Evolutionary conservation across 1,284 basidiomycete genomes (phyloP), one percentile per base, ranked within the genome.

Genomic region (Moesziomyces parantarcticus): DNA sequence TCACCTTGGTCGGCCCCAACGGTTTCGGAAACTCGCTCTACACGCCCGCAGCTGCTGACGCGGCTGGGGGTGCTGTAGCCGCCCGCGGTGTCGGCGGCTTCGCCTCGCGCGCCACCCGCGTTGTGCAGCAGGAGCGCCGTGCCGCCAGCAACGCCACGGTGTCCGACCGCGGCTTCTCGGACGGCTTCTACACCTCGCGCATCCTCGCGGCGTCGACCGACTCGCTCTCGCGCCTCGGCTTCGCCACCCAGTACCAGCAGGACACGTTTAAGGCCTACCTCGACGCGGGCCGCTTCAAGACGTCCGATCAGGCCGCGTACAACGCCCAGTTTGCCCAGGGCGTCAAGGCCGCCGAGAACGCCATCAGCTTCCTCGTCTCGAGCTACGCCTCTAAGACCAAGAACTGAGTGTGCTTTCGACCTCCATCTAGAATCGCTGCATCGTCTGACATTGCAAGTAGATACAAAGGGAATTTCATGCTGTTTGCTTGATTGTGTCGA

Each of bases 181-280:
- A 91, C 72, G 91, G 91, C 1, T 89, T 88, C 77, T 82, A 86
- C 18, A 88, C 89, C 0, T 89, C 89, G 5, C 87, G 87, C 77
- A 86, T 87, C 16, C 91, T 92, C 78, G 89, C 89, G 3, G 51
- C 77, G 8, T 59, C 61, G 7, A 81, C 85, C 26, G 84, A 87
- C 54, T 85, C 85, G 34, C 85, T 86, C 74, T 90, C 89, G 25
- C 88, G 87, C 71, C 86, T 92, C 0, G 90, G 90, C 3, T 92
- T 91, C 81, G 83, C 83, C 11, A 87, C 86, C 10, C 90, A 92
- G 77, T 91, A 88, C 79, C 87, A 90, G 25, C 62, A 47, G 23
- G 89, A 91, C 70, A 74, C 79, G 22, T 80, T 72, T 66, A 34
- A 74, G 29, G 41, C 71, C 13, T 66, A 74, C 62, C 40, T 76